Evolutionary conservation across 73 alveolate genomes (phyloP), one percentile per base, ranked within the genome.

Genomic region (Breviolum minutum): DNA sequence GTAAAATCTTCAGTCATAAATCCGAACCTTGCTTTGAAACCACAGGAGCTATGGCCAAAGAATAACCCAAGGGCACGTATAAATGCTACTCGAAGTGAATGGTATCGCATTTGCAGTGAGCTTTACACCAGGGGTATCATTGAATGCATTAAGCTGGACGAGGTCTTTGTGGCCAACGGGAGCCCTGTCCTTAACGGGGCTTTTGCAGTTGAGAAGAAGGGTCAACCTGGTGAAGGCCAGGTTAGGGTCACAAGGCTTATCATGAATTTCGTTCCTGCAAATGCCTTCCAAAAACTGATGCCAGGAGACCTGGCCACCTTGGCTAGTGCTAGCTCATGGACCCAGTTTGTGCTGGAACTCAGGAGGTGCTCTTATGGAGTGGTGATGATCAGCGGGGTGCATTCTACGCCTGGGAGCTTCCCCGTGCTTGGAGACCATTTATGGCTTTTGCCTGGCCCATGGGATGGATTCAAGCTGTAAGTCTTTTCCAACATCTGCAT

Each of bases 151-250:
- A 14, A 19, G 22, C 13, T 20, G 0, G 5, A 71, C 1, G n/a
- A 13, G 11, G 26, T 71, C 48, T 71, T 71, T 30, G 26, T 1
- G 5, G 40, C 10, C 5, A 17, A 24, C 6, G 94, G 61, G 5
- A 0, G 1, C 0, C 76, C 76, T 0, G 94, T 85, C 0, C 63
- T 87, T 6, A 87, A 87, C 29, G 95, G 95, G 1, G 83, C 66
- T 26, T 87, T 87, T 22, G 95, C 83, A 0, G 95, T 87, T 2
- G 64, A 14, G 30, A 87, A 87, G 95, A 63, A 63, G 32, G 95
- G 95, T 0, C 19, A 24, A 2, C 82, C 95, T 13, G 64, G 48
- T 5, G 82, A 26, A 0, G 95, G 95, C 63, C 27, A n/a, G 22
- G 0, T 8, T 0, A 6, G 81, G n/a, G 82, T 87, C 2, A 63